Percentiles rank a stretch among this genome's conserved stretches.
These are phyloP conservation scores for Populus hybrid DNA, from an alignment of 441 rosid species.

Conservation along the genomic window DNA sequence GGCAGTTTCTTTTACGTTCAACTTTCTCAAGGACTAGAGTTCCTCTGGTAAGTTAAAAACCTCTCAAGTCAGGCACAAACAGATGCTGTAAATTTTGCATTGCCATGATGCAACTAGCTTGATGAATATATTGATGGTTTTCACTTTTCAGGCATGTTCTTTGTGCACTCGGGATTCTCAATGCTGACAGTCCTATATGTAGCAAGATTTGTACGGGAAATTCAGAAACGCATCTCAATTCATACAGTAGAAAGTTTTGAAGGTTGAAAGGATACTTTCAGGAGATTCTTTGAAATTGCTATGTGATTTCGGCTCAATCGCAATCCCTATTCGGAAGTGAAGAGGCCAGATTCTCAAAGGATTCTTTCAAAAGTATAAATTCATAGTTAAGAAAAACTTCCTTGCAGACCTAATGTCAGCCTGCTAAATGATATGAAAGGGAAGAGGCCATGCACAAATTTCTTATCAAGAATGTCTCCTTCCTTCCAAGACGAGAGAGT, in stretches of 20 bases:
- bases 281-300: not conserved
- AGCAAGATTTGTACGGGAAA: conserved; percentile 74
- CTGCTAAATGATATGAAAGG: too few species aligned
- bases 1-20: conserved; percentile 80
- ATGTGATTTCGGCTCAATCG: not conserved
- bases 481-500: too few species aligned
- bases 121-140: not conserved
- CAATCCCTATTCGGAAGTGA: not conserved
- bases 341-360: not conserved
- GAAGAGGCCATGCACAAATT: too few species aligned
- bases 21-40: conserved; percentile 69
- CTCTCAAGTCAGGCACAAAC: not conserved
- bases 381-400: too few species aligned
- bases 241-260: conserved; percentile 17
- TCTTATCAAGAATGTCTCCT: too few species aligned
- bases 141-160: conserved; percentile 63
- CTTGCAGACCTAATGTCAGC: too few species aligned
- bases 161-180: conserved; percentile 60
- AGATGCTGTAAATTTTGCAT: too few species aligned
- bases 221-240: conserved; percentile 57
- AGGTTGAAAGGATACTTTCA: not conserved
- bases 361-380: too few species aligned
- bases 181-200: conserved; percentile 53
- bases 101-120: not conserved
- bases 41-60: conserved; percentile 17